phyloP scores from a whole-genome alignment of 2,329 filamentous ascomycete species.

The Chalara sp. region DNA sequence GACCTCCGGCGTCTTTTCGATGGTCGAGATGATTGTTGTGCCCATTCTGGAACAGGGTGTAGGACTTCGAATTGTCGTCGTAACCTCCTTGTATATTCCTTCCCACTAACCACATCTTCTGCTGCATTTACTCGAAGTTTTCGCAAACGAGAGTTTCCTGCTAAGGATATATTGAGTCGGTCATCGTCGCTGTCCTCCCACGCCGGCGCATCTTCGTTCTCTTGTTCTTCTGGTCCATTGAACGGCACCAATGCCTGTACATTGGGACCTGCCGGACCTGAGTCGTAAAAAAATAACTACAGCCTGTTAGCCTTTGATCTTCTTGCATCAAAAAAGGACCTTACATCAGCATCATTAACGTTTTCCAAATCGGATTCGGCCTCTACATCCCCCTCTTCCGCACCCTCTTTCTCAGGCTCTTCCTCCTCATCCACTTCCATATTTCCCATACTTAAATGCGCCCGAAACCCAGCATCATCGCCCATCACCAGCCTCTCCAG shows the following conservation, averaged over 20 bases:
- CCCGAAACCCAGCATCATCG: conserved; percentile 72
- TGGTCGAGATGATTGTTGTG: conserved; percentile 43
- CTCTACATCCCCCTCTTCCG: conserved; percentile 34
- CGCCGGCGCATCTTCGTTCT: conserved; percentile 45
- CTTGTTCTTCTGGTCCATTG: conserved; percentile 26
- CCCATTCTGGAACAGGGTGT: conserved; percentile 57
- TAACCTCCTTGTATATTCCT: conserved; percentile 75
- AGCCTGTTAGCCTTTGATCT: conserved; percentile 5
- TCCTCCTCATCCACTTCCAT: conserved; percentile 28
- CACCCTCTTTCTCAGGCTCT: conserved; percentile 3
- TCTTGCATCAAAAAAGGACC: conserved; percentile 1
- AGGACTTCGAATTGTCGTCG: conserved; percentile 66
- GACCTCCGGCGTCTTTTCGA: conserved; percentile 44
- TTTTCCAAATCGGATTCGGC: conserved; percentile 51
- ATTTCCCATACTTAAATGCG: conserved; percentile 56
- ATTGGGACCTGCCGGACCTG: conserved; percentile 23
- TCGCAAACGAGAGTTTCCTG: conserved; percentile 65
- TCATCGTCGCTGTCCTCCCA: conserved; percentile 99
- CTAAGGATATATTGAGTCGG: conserved; percentile 74
- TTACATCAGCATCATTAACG: conserved; percentile 63
- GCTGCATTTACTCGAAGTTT: conserved; percentile 76
- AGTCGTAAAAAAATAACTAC: conserved; percentile 32
- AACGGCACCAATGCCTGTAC: conserved; percentile 15
- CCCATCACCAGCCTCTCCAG: conserved; percentile 86
- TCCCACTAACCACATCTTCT: conserved; percentile 81